These are phyloP conservation scores for Leishmania braziliensis DNA, from an alignment of 208 protist species.

Conservation along the genomic window DNA sequence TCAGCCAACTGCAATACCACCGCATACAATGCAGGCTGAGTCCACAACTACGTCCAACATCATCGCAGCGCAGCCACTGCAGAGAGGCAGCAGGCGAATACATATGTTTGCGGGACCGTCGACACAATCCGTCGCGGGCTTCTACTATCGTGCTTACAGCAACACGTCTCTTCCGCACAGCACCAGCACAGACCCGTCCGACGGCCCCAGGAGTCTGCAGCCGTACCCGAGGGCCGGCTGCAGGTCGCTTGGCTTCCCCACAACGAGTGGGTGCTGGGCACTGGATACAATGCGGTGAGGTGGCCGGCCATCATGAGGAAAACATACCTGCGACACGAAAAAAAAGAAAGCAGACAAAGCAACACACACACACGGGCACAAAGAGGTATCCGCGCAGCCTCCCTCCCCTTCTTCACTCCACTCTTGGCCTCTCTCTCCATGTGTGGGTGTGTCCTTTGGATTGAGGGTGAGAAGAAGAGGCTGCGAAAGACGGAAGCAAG, in stretches of 20 bases:
- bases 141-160: neutral
- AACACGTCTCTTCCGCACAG: neutral
- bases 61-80: neutral
- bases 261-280: too few species aligned
- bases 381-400: neutral
- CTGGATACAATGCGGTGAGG: neutral
- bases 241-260: neutral
- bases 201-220: neutral
- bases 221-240: neutral
- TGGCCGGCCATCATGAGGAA: neutral
- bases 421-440: neutral
- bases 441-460: neutral
- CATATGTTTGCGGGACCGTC: neutral
- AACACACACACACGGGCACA: neutral
- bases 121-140: neutral
- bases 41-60: neutral
- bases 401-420: too few species aligned
- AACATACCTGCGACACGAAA: neutral
- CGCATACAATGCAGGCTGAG: neutral
- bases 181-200: neutral
- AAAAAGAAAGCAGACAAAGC: conserved; percentile 2
- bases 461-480: neutral
- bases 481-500: neutral
- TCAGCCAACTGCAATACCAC: neutral
- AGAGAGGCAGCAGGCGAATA: neutral